phyloP scores from a whole-genome alignment of 1,139 yeast genomes.

The Starmera stellimalicola region DNA sequence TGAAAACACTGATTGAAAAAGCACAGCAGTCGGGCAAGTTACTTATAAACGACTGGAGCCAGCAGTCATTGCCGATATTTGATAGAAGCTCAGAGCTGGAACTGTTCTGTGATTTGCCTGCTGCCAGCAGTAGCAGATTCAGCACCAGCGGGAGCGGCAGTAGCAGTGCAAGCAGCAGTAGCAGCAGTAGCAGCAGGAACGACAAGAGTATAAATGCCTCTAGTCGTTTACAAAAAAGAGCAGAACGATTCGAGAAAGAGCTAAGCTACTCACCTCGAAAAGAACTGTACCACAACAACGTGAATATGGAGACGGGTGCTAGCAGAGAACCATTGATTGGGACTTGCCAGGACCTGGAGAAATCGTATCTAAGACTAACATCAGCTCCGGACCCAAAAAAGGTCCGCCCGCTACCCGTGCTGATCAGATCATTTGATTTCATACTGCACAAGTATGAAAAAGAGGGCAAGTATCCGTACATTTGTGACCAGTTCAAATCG shows the following conservation, averaged over 20 bases:
- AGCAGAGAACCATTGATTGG: conserved; percentile 46
- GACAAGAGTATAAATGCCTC: conserved; percentile 19
- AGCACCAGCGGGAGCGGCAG: conserved; percentile 3
- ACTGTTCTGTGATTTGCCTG: conserved; percentile 14
- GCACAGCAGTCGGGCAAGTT: conserved; percentile 41
- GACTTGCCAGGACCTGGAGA: conserved; percentile 54
- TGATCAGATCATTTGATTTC: conserved; percentile 47
- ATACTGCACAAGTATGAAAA: conserved; percentile 47
- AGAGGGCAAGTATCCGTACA: conserved; percentile 55
- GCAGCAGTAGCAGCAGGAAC: conserved; percentile 3
- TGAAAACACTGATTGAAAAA: conserved; percentile 36
- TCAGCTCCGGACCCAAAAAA: conserved; percentile 83
- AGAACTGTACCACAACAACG: conserved; percentile 2
- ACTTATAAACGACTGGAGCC: conserved; percentile 51
- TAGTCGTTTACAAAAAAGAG: conserved; percentile 36
- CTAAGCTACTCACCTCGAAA: conserved; percentile 14
- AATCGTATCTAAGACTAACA: conserved; percentile 72
- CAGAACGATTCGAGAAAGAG: conserved; percentile 43
- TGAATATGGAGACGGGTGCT: conserved; percentile 17
- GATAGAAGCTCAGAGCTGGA: conserved; percentile 10
- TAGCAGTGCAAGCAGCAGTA: conserved; percentile 2
- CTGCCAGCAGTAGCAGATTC: conserved; percentile 4
- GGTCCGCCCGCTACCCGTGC: conserved; percentile 64
- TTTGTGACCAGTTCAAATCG: conserved; percentile 86
- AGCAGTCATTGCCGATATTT: conserved; percentile 46